Percentiles rank a stretch among this genome's conserved stretches.
phyloP scores from a whole-genome alignment of 2,329 filamentous ascomycete species.

The Diaporthe australafricana region DNA sequence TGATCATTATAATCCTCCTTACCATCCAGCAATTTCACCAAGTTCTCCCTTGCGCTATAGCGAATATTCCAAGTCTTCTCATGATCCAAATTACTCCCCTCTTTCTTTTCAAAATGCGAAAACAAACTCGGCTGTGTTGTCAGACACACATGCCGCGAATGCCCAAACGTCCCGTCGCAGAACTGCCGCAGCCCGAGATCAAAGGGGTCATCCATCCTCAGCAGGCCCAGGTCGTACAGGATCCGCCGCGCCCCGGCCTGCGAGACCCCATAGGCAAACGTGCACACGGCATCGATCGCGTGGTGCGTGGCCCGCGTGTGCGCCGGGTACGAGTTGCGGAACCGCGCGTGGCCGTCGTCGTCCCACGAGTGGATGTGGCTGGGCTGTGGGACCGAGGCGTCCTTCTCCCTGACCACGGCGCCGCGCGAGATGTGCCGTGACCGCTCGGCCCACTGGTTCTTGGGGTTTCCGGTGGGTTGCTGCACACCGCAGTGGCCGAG shows the following conservation, averaged over 20 bases:
- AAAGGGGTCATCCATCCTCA: slow-evolving; percentile 16
- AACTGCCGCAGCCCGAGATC: slow-evolving; percentile 7
- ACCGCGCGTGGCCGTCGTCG: slow-evolving; percentile 13
- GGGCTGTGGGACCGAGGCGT: not conserved
- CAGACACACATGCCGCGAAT: not conserved
- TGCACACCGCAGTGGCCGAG: slow-evolving; percentile 21
- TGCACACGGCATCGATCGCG: slow-evolving; percentile 13
- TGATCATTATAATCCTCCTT: slow-evolving; percentile 5
- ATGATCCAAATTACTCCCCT: slow-evolving; percentile 8
- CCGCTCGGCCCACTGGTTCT: not conserved
- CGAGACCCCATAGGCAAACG: slow-evolving; percentile 6
- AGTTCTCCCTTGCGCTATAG: not conserved
- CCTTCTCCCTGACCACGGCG: slow-evolving; percentile 1
- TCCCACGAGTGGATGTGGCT: not conserved
- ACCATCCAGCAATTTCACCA: not conserved
- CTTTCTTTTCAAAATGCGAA: slow-evolving; percentile 5
- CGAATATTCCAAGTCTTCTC: slow-evolving; percentile 19
- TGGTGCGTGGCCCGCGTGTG: slow-evolving; percentile 14
- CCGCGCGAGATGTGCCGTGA: slow-evolving; percentile 1
- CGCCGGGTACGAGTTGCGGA: slow-evolving; percentile 2
- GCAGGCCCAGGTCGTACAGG: not conserved
- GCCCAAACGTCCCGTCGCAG: slow-evolving; percentile 13
- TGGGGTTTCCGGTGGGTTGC: not conserved
- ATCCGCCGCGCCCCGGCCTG: slow-evolving; percentile 4
- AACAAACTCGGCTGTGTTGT: slow-evolving; percentile 15